Base-by-base conservation (phyloP, 441 rosid species). In the Macaranga tanarius region DNA sequence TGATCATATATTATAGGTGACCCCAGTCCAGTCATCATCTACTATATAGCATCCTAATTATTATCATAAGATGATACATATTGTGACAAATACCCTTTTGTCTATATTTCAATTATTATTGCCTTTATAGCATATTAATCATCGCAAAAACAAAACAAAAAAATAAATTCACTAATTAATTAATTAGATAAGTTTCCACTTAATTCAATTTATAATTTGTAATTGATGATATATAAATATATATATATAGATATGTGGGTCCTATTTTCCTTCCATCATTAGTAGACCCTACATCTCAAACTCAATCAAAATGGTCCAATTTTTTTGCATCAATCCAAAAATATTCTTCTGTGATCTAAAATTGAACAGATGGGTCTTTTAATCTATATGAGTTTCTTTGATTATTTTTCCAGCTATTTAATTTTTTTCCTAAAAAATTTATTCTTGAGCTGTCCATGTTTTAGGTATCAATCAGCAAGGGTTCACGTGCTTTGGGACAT, bases 21-120 rank as follows among this genome's bases (percentile, higher is more conserved):
- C 82, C 84, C 81, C 85, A 79, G 76, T 68, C 83, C 75, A 77
- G 86, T 81, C 82, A 79, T 81, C 78, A 67, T 83, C 86, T 76
- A 20, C 55, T 61, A 19, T 54, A 71, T 64, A 55, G 69, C 9
- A 76, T 75, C 72, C 75, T 67, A 75, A 82, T 86, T 81, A 83
- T 86, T 87, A 69, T 74, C 63, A 73, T 68, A 34, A 69, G 69
- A 73, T 71, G 76, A 67, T 81, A 56, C 77, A 73, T 55, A 56
- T 65, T 77, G 54, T 67, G 86, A 86, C 86, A 80, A 84, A 77
- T 42, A 72, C 77, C 62, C 38, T 65, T 84, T 84, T 83, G 88
- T 83, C 85, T 79, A 23, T 69, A 81, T 76, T 77, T 67, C 34
- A 72, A 77, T 81, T 78, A 83, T 81, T 77, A 80, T 77, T 76